Evolutionary conservation across 495 filamentous ascomycete species (phyloP), one percentile per base, ranked within the genome.

Genomic region (Hypoxylon subgilvum): DNA sequence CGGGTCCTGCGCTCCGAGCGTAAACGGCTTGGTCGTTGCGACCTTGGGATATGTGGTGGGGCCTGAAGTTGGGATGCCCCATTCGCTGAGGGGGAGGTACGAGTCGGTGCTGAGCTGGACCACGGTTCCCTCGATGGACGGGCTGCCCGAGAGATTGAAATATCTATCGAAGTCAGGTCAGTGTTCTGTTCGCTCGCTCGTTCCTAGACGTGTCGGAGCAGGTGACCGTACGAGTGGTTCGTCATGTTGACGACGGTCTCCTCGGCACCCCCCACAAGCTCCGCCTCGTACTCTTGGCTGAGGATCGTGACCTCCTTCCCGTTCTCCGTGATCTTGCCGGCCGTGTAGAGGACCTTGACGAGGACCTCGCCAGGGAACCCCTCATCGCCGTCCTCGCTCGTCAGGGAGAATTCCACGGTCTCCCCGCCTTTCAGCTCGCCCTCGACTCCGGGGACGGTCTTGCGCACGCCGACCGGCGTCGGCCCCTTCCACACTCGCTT

Each of bases 191-290:
- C 59, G 10, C 1, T 14, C 23, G 25, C 6, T 16, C 13, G 9
- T 10, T 30, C 10, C 5, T 5, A 12, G 7, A 10, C 31, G 4
- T 3, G n/a, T 34, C n/a, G n/a, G n/a, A 10, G 31, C 31, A 14
- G 9, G 48, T 21, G 34, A 12, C 72, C 80, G 51, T 76, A 95
- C 91, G 89, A 94, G 75, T 97, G 93, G 75, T 97, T 97, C 22
- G 93, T 97, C 63, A 96, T 79, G 65, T 90, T 93, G 60, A 97
- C 80, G 2, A 86, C 88, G 0, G 93, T 97, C 80, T 97, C 93
- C 17, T 90, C 84, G 17, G 85, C 86, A 23, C 87, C 86, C 41
- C 85, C 82, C 1, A 92, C 81, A 36, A 97, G 76, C 68, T 92
- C 84, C 1, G 88, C 90, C 78, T 96, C 90, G 70, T 93, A 97